These are phyloP conservation scores for Rhodotorula graminis DNA, from an alignment of 768 basidiomycete genomes.

Conservation along the genomic window DNA sequence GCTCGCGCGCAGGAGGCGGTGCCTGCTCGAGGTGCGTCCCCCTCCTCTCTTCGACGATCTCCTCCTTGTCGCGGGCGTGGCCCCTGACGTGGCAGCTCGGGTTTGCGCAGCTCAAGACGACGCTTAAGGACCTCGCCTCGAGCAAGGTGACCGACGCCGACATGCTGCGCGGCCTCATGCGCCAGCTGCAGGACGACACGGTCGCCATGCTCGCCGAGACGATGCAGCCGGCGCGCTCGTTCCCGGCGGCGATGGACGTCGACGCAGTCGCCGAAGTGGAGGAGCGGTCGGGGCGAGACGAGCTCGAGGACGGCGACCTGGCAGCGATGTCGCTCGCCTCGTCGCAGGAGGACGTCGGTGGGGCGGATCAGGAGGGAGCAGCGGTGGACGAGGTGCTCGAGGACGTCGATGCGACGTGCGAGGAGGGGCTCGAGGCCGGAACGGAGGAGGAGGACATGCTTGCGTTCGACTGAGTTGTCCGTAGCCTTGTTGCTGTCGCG, in stretches of 20 bases:
- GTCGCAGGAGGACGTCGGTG: neutral
- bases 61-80: neutral
- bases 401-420: neutral
- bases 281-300: neutral
- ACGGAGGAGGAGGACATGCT: constrained; percentile 12
- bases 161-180: neutral
- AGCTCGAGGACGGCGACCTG: neutral
- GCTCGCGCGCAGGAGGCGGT: constrained; percentile 11
- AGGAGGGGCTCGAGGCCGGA: neutral
- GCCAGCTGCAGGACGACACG: constrained; percentile 8
- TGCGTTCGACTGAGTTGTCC: neutral
- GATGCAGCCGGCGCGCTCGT: neutral
- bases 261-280: neutral
- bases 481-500: neutral
- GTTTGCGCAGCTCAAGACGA: constrained; percentile 11
- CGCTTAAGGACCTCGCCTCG: neutral
- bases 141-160: neutral
- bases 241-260: neutral
- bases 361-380: neutral
- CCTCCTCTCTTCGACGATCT: no score
- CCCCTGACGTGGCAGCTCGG: neutral
- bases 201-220: constrained; percentile 18
- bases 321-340: neutral
- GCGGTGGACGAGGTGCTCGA: neutral
- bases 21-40: constrained; percentile 12